Base-by-base conservation (phyloP, 306 rosid species). In the Abrus pulchellus region DNA sequence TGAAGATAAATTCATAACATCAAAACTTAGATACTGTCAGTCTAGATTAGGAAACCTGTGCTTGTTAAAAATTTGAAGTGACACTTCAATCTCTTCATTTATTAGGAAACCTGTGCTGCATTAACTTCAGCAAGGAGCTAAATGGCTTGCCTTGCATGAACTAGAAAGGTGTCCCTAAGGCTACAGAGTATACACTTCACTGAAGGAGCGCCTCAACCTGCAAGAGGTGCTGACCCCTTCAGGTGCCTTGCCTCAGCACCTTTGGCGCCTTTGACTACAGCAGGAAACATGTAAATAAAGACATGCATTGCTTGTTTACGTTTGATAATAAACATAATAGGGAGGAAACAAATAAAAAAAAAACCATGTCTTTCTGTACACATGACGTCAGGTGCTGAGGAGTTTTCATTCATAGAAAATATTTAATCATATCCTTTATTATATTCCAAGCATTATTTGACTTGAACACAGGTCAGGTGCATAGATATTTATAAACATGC, bases 211-310 rank as follows among this genome's bases (percentile, higher is more conserved):
- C 64, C 45, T 48, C 75, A 48, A 6, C 60, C 12, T 20, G 54
- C 43, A 64, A 65, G 45, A 38, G 33, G n/a, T 38, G 3, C 44
- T 28, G 40, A 65, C 28, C n/a, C 72, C 54, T 57, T 55, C 40
- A 7, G 10, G 82, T 56, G 67, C 47, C 75, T 55, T 30, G 68
- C 53, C 63, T 59, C 14, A 53, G 48, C 32, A 44, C 33, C 45
- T 9, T 0, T 32, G 14, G 45, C 45, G 38, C 9, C 5, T 40
- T 76, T 43, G 38, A 7, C 75, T 6, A 50, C 28, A 55, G 7
- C 29, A 27, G 60, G 62, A 33, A 54, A 83, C 45, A 57, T 63
- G 48, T 33, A 47, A 30, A 80, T 43, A 27, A 32, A 30, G n/a
- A 60, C 4, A 12, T 45, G 1, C 32, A 29, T 57, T 61, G 36